These are phyloP conservation scores for Cystofilobasidium bisporidii DNA, from an alignment of 768 basidiomycete species.

Conservation along the genomic window DNA sequence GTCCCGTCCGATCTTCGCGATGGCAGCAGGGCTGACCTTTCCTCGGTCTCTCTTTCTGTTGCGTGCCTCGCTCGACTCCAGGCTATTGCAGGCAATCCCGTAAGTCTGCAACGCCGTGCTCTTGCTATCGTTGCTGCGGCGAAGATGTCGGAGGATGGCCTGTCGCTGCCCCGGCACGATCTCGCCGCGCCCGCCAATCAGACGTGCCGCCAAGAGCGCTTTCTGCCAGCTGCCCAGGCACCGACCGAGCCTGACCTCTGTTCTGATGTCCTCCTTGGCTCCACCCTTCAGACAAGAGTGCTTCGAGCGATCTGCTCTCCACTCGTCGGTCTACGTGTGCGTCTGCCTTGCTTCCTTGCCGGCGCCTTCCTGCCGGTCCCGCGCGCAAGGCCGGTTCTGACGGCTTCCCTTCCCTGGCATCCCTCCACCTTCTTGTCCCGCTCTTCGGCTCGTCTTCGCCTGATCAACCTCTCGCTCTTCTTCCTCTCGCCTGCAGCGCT, in stretches of 20 bases:
- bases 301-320: constrained; percentile 76
- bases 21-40: background rate
- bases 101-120: constrained; percentile 29
- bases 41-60: background rate
- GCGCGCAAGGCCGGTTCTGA: background rate
- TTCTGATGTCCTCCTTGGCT: background rate
- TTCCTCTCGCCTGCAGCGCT: constrained; percentile 33
- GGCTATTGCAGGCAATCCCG: constrained; percentile 66
- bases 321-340: constrained; percentile 60
- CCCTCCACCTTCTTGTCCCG: background rate
- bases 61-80: background rate
- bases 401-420: background rate
- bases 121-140: background rate
- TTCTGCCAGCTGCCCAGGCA: background rate
- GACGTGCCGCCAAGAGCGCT: background rate
- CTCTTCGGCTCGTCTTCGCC: background rate
- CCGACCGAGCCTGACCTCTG: background rate
- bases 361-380: too few species aligned
- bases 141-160: too few species aligned
- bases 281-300: constrained; percentile 48
- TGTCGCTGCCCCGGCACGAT: background rate
- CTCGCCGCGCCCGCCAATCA: background rate
- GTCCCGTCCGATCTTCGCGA: background rate
- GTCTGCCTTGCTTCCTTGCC: constrained; percentile 1
- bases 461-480: background rate